Evolutionary conservation across 2,329 filamentous ascomycete species (phyloP), one percentile per base, ranked within the genome.

Genomic region (Verticillium nubilum): DNA sequence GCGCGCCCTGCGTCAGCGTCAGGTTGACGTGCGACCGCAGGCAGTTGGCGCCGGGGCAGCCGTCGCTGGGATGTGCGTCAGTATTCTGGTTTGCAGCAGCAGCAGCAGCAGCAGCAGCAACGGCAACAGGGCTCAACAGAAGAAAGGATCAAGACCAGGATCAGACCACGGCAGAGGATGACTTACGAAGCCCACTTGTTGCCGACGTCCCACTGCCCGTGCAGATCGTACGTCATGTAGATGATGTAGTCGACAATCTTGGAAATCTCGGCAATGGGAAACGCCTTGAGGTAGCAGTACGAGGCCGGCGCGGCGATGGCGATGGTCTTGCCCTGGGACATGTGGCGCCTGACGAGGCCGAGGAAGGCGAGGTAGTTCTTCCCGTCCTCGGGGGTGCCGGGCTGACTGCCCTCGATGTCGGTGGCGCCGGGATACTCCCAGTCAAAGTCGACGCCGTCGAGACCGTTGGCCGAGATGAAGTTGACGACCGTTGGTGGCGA

Each of bases 391-490:
- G n/a, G 19, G 10, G 23, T 25, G 5, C 54, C 54, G 6, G 29
- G 54, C 12, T 35, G 31, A 2, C 17, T 0, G 63, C 56, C 66
- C 0, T 67, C 67, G 15, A 73, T 58, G 33, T 68, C 67, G 0
- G 63, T 59, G 1, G 63, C 63, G 1, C 67, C 70, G 1, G 73
- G 73, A 58, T 80, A 79, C 59, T 79, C 77, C 79, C 78, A 82
- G 62, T 80, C 77, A 52, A 79, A 25, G n/a, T 57, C 55, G 2
- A 76, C 69, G 2, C 78, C 77, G 13, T 75, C 66, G 58, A 79
- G 78, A 2, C 70, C 71, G 27, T 59, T 29, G 17, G 33, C 19
- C 9, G 10, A 15, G 23, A 57, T 28, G 19, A 57, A 57, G 23
- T 27, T 23, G 37, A 42, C 37, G 15, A 57, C 15, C n/a, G 17